Evolutionary conservation across 1,139 yeast genomes (phyloP).

Genomic region (Magnusiomyces tetraspermus): DNA sequence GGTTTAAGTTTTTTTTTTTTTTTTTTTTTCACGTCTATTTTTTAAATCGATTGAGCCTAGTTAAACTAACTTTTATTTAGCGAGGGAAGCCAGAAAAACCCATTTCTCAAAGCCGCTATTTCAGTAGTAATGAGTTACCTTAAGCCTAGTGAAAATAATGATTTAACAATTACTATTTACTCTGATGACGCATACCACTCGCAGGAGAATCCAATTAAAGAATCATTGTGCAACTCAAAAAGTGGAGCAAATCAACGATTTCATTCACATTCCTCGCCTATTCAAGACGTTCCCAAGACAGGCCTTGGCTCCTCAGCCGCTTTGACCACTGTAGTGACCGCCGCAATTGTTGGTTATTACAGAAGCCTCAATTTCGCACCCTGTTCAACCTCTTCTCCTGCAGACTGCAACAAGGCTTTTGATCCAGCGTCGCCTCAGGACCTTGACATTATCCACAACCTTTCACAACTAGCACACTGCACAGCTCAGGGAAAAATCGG

Average conservation of each 20-base stretch:
- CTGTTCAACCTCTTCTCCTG: neutral
- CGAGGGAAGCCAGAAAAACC: too few species aligned
- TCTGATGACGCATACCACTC: slow-evolving; percentile 92
- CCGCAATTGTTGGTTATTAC: slow-evolving; percentile 53
- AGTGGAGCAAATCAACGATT: too few species aligned
- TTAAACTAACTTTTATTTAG: neutral
- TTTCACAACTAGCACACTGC: slow-evolving; percentile 86
- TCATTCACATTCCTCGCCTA: slow-evolving; percentile 49
- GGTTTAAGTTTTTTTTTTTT: too few species aligned
- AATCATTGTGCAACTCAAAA: too few species aligned
- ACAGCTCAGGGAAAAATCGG: slow-evolving; percentile 92
- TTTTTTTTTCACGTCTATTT: too few species aligned
- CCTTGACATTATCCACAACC: slow-evolving; percentile 49
- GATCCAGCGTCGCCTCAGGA: neutral
- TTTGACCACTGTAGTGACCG: slow-evolving; percentile 67
- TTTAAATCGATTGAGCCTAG: neutral
- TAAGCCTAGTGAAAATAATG: slow-evolving; percentile 25
- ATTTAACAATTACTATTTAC: slow-evolving; percentile 49
- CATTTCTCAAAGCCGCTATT: slow-evolving; percentile 65
- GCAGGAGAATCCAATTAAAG: slow-evolving; percentile 33
- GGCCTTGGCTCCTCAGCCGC: slow-evolving; percentile 97
- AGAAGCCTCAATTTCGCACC: slow-evolving; percentile 16
- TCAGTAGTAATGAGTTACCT: slow-evolving; percentile 47
- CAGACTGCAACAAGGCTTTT: neutral
- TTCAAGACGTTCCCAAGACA: slow-evolving; percentile 76